Evolutionary conservation across 441 rosid genomes (phyloP).

Genomic region (Theobroma grandiflorum): DNA sequence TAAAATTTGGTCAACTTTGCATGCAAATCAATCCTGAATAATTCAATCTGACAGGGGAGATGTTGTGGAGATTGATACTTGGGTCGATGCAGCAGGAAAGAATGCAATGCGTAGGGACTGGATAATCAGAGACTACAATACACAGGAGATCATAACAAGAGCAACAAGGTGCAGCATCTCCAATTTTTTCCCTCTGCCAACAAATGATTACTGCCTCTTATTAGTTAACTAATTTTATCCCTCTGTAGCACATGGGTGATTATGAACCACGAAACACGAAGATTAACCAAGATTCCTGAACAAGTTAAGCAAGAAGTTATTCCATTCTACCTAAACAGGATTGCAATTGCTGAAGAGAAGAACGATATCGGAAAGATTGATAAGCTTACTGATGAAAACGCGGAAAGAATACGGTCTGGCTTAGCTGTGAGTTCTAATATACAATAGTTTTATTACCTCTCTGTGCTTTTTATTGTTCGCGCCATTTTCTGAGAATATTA

Average conservation of each 20-base stretch:
- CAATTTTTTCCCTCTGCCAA: not conserved
- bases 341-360: slow-evolving; percentile 41
- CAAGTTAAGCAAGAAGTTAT: slow-evolving; percentile 52
- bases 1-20: not conserved
- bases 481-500: not conserved
- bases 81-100: slow-evolving; percentile 63
- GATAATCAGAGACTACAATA: slow-evolving; percentile 58
- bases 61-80: slow-evolving; percentile 66
- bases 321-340: slow-evolving; percentile 50
- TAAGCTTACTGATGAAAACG: slow-evolving; percentile 55
- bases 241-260: slow-evolving; percentile 69
- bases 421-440: slow-evolving; percentile 44
- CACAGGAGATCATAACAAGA: slow-evolving; percentile 54
- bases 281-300: slow-evolving; percentile 57
- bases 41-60: slow-evolving; percentile 53
- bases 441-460: not conserved
- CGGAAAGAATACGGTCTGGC: slow-evolving; percentile 52
- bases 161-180: slow-evolving; percentile 51
- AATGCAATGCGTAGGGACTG: slow-evolving; percentile 67
- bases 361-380: slow-evolving; percentile 44
- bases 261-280: slow-evolving; percentile 64
- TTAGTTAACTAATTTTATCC: not conserved
- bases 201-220: not conserved
- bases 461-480: no score
- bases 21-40: not conserved